Evolutionary conservation across 768 basidiomycete genomes (phyloP), one percentile per base, ranked within the genome.

Genomic region (Bullera alba): DNA sequence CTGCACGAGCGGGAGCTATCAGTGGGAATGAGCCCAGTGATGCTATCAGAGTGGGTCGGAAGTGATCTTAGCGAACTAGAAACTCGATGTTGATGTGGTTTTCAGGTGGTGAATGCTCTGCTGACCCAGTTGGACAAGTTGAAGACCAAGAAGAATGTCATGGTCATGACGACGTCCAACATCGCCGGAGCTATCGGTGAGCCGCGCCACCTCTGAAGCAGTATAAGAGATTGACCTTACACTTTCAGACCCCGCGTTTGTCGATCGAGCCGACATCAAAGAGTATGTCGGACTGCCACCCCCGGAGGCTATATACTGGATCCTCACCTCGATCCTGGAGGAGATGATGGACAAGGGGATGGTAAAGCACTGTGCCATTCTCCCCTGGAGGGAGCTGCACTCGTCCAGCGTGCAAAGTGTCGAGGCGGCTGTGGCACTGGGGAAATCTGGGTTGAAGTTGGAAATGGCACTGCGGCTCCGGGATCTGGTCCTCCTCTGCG

Each of bases 111-210:
- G 37, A 97, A 97, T 70, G 95, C 95, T 0, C 80, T 99, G 2
- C 77, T 99, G 7, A 97, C 95, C 0, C 93, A 97, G 74, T 79
- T 99, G 5, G 95, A 99, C 76, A 95, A 91, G 71, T 77, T 99
- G 16, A 89, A 86, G 67, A 85, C 88, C 58, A 80, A 82, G 43
- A 93, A 87, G 75, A 99, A 99, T 65, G 90, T 92, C 2, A 76
- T 97, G 21, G 84, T 99, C 21, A 86, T 99, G 83, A 84, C 95
- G 4, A 99, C 95, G 0, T 93, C 90, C 49, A 99, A 97, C 73
- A 80, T 99, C 5, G 83, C 84, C 0, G 85, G 88, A 63, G 90
- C 95, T 0, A 99, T 99, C 49, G 92, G 91, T 90, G 54, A 46
- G 78, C 3, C 37, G 15, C 36, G 19, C 16, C 37, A 6, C 19